Percentiles rank a stretch among this genome's conserved stretches.
phyloP scores from a whole-genome alignment of 208 protist genomes.

The Acanthamoeba sp. region DNA sequence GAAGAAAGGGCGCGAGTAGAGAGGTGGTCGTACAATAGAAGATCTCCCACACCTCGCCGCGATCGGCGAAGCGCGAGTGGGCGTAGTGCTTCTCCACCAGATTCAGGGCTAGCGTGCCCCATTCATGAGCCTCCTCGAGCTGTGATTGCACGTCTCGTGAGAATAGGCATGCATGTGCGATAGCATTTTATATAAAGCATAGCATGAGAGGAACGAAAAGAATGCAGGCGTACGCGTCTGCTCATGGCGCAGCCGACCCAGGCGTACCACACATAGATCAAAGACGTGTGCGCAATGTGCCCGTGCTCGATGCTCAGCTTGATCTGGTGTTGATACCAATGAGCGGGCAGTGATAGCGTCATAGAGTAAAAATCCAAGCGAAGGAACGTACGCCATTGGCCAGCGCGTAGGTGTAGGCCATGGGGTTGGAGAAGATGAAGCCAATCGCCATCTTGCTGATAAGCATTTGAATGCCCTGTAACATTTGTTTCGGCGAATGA shows the following conservation, averaged over 20 bases:
- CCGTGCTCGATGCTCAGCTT: constrained; percentile 38
- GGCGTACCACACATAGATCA: constrained; percentile 62
- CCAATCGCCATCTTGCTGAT: constrained; percentile 59
- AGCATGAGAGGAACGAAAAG: too few species aligned
- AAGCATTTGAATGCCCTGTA: background rate
- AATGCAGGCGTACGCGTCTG: background rate
- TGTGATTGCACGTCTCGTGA: too few species aligned
- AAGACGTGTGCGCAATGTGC: background rate
- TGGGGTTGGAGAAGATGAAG: background rate
- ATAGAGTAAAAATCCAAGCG: too few species aligned
- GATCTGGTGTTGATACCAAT: too few species aligned
- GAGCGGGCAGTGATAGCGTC: too few species aligned
- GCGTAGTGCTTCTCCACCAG: constrained; percentile 45
- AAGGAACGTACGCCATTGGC: background rate
- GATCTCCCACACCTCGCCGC: constrained; percentile 48
- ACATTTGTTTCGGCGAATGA: too few species aligned
- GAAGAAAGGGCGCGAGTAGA: too few species aligned
- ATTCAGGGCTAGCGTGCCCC: constrained; percentile 1
- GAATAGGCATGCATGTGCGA: too few species aligned
- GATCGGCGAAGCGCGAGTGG: constrained; percentile 18
- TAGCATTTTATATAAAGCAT: too few species aligned
- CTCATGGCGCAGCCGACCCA: constrained; percentile 27
- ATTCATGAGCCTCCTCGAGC: background rate
- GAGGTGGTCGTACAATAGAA: constrained; percentile 25
- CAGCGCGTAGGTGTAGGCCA: background rate